Evolutionary conservation across 345 rosid species (phyloP), one percentile per base, ranked within the genome.

Genomic region (Citrus mangshanensis): DNA sequence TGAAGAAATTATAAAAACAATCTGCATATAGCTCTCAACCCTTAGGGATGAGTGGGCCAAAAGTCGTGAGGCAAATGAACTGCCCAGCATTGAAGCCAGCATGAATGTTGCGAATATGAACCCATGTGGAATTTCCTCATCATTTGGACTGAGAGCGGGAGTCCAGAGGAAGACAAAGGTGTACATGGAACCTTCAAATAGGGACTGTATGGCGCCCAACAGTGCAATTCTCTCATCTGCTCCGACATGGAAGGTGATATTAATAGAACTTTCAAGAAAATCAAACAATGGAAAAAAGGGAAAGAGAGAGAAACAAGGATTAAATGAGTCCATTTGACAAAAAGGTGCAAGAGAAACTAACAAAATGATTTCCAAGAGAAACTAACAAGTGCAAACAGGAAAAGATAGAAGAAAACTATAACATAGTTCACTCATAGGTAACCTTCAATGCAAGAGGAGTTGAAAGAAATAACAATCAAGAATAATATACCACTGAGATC

Each of bases 161-260:
- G 99, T 95, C 99, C 99, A 95, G 38, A 95, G 95, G 88, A 93
- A 93, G 63, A 95, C 98, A 75, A 95, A 95, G 76, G 98, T 92
- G 83, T 93, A 95, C 98, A 95, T 95, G 61, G 98, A 93, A 70
- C 98, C 98, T 89, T 95, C 98, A 83, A 95, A 95, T n/a, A 95
- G 90, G 68, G 98, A 95, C 84, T 93, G 97, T 32, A 93, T 95
- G 35, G 95, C 98, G 37, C 98, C 98, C 81, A 93, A 87, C 88
- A 95, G 81, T 4, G 96, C 95, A 68, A 95, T 92, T 82, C 92
- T 95, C 79, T 95, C 98, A 92, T 95, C 98, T 95, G 89, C 70
- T 72, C 73, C 25, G 46, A 70, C 64, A 62, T 60, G 14, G 32
- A 79, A 63, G 8, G 78, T 24, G 56, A 66, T 62, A 77, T 82